Evolutionary conservation across 768 basidiomycete species (phyloP).

Genomic region (Paxillus rubicundulus): DNA sequence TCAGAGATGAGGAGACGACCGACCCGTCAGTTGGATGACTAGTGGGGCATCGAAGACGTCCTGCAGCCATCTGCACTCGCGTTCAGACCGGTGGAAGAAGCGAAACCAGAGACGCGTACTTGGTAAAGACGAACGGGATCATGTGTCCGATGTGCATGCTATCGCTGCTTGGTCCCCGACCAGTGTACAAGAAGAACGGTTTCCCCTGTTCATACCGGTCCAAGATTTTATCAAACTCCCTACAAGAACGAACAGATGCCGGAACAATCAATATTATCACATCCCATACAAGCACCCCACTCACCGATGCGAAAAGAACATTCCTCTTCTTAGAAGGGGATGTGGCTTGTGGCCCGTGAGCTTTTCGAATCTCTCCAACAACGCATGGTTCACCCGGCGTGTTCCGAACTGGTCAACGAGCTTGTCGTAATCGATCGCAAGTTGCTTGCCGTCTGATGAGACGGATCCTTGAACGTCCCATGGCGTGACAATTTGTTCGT

Average conservation of each 20-base stretch:
- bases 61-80: constrained; percentile 78
- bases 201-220: constrained; percentile 96
- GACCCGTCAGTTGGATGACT: constrained; percentile 94
- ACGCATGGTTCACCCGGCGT: constrained; percentile 65
- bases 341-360: constrained; percentile 89
- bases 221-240: constrained; percentile 90
- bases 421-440: constrained; percentile 96
- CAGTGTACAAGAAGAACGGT: constrained; percentile 97
- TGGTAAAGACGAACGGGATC: constrained; percentile 96
- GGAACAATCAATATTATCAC: constrained; percentile 1
- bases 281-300: constrained; percentile 17
- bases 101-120: constrained; percentile 49
- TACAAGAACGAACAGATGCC: constrained; percentile 29
- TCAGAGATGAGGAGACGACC: constrained; percentile 10
- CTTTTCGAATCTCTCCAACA: constrained; percentile 87
- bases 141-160: constrained; percentile 98
- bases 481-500: constrained; percentile 87
- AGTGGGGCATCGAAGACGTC: constrained; percentile 93
- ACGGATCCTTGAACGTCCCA: constrained; percentile 97
- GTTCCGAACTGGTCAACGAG: constrained; percentile 94
- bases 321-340: constrained; percentile 81
- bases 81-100: constrained; percentile 1
- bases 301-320: constrained; percentile 98
- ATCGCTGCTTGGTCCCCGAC: constrained; percentile 92
- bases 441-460: constrained; percentile 83